A percentile compares a stretch with the other conserved stretches of the same genome.
These are phyloP conservation scores for Cymbopogon flexuosus DNA, from an alignment of 202 grass and related monocot genomes.

Conservation along the genomic window DNA sequence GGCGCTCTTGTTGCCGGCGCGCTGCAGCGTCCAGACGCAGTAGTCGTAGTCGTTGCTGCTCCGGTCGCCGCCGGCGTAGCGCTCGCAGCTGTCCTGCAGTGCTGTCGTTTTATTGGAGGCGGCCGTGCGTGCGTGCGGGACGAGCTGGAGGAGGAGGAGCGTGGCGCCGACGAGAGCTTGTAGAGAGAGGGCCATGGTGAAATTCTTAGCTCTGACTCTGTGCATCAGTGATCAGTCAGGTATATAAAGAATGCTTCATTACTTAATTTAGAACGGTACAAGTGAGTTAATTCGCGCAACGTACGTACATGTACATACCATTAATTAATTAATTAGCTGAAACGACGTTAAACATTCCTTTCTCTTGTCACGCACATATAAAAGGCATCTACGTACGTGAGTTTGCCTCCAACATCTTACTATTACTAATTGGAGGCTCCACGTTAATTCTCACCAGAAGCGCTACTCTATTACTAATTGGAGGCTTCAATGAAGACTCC, in stretches of 20 bases:
- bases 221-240: neutral
- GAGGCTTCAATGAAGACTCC: too few species aligned
- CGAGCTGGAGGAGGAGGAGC: neutral
- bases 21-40: conserved; percentile 27
- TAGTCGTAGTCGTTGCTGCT: conserved; percentile 27
- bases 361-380: too few species aligned
- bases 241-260: neutral
- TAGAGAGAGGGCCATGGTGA: neutral
- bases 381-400: too few species aligned
- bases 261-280: neutral
- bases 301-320: too few species aligned
- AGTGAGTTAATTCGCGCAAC: too few species aligned
- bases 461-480: too few species aligned
- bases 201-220: neutral
- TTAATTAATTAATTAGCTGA: too few species aligned
- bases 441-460: too few species aligned
- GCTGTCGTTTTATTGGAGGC: neutral
- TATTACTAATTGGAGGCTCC: too few species aligned
- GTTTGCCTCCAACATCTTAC: too few species aligned
- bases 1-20: neutral
- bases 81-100: conserved; percentile 31
- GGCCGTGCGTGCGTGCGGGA: neutral
- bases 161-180: neutral
- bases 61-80: neutral
- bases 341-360: too few species aligned